Percentiles rank a stretch among this genome's conserved stretches.
Conservation (phyloP, 371 early-diverging fungal species). For the Mucor saturninus region DNA sequence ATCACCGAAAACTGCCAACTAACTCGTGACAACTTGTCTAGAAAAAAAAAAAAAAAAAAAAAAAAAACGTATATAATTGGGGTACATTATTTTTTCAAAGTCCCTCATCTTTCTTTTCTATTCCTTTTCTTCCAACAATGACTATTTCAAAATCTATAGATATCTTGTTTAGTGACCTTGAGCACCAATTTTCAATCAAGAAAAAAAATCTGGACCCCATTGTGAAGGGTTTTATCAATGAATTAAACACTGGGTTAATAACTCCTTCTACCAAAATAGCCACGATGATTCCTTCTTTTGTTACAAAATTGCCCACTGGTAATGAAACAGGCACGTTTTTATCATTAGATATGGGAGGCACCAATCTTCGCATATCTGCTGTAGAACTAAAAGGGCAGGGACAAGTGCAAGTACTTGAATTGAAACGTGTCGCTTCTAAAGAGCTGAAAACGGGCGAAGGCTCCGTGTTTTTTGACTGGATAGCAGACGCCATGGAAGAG, state of each 20-base stretch:
- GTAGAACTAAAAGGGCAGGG: conserved; percentile 30
- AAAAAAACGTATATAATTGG: conserved; percentile 4
- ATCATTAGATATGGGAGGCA: conserved; percentile 92
- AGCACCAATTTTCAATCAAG: conserved; percentile 30
- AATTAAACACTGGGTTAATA: conserved; percentile 38
- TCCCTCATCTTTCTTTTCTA: neutral
- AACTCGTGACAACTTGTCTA: neutral
- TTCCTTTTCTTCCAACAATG: neutral
- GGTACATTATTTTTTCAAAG: neutral
- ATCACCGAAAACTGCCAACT: neutral
- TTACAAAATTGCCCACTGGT: conserved; percentile 79
- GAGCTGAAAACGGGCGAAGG: conserved; percentile 54
- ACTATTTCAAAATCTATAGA: conserved; percentile 3
- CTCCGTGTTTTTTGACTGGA: conserved; percentile 83
- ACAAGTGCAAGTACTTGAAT: conserved; percentile 38
- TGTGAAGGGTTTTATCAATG: conserved; percentile 46
- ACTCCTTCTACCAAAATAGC: conserved; percentile 30
- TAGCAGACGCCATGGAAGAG: conserved; percentile 54
- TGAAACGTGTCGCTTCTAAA: conserved; percentile 27
- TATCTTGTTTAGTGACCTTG: conserved; percentile 3
- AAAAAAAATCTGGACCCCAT: conserved; percentile 49
- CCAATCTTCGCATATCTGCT: conserved; percentile 85
- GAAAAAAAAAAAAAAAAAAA: neutral
- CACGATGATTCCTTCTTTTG: conserved; percentile 82
- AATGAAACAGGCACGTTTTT: conserved; percentile 82